Evolutionary conservation across 331 rosid genomes (phyloP).

Genomic region (Malus hybrid): DNA sequence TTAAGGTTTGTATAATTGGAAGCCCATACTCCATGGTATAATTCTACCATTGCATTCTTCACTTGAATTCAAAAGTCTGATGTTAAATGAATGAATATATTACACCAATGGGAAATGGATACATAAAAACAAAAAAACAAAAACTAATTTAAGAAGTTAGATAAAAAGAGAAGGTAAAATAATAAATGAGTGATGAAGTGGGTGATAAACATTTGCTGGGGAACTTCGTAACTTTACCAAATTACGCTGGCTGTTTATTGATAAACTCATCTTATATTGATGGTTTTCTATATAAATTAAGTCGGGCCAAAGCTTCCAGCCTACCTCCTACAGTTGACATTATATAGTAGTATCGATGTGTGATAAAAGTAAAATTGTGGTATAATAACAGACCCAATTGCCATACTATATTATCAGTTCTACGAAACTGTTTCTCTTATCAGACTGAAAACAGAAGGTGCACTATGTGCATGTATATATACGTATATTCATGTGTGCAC

Average conservation of each 20-base stretch:
- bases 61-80: not conserved
- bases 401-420: not conserved
- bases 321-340: not conserved
- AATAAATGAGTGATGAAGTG: not conserved
- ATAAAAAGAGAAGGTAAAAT: not conserved
- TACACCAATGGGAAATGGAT: not conserved
- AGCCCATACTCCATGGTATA: not conserved
- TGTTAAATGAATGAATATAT: not conserved
- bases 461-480: not conserved
- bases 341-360: not conserved
- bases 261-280: not conserved
- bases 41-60: not conserved
- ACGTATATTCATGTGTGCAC: too few relatives aligned
- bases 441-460: too few relatives aligned
- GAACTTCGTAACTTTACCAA: not conserved
- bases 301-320: not conserved
- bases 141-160: not conserved
- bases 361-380: not conserved
- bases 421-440: not conserved
- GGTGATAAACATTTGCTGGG: not conserved
- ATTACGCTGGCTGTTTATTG: not conserved
- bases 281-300: not conserved
- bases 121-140: not conserved
- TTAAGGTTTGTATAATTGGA: not conserved
- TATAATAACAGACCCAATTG: not conserved